Base-by-base conservation (phyloP, 768 basidiomycete species). In the Amylocystis lapponica region DNA sequence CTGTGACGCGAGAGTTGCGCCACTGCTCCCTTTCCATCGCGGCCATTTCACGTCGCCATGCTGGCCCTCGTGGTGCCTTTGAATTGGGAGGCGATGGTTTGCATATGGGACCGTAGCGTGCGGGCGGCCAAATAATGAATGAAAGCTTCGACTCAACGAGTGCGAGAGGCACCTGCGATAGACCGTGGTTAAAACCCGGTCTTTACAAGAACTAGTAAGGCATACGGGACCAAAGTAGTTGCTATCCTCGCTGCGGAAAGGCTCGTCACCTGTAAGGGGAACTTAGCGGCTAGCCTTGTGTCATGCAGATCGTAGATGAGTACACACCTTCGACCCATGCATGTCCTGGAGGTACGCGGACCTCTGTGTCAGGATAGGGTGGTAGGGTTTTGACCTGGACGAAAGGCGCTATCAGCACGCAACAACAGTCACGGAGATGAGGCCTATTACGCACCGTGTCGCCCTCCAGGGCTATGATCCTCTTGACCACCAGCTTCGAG, bases 241-340 rank as follows among this genome's bases (percentile, higher is more conserved):
- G 64, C 83, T 86, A 53, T 86, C 86, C 41, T 79, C 70, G 8
- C 78, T 83, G 43, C 76, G 70, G 52, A 79, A 81, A 4, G 73
- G 68, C 54, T 84, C 79, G 47, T 86, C 83, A 7, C 83, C 83
- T 83, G 36, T n/a, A n/a, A n/a, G n/a, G n/a, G n/a, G n/a, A n/a
- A n/a, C n/a, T n/a, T n/a, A n/a, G n/a, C n/a, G 23, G 29, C 10
- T 14, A 14, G 30, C 37, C 21, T 16, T 10, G 36, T 44, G n/a
- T n/a, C n/a, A n/a, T n/a, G n/a, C n/a, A n/a, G n/a, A n/a, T n/a
- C n/a, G n/a, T n/a, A n/a, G 34, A 20, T 17, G 25, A 21, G 20
- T 38, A 38, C 11, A 38, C 39, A 79, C 82, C 85, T 74, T 88
- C 85, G 39, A 87, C 71, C 86, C 86, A 88, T 30, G 79, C 67